Evolutionary conservation across 129 eudicot genomes (phyloP), one percentile per base, ranked within the genome.

Genomic region (Lonicera japonica): DNA sequence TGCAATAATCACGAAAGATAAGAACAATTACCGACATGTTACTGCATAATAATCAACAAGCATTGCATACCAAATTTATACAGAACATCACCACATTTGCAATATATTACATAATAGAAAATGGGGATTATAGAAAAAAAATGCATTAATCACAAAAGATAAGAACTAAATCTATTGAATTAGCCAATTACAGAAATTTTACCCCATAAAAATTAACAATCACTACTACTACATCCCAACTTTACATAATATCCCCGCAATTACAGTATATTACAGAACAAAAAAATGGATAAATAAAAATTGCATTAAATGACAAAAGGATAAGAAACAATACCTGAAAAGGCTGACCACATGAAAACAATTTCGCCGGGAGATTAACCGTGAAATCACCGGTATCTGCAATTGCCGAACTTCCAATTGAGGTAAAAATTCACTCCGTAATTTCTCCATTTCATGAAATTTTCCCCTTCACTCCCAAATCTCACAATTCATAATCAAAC

Each of bases 381-480:
- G 29, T 23, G 56, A 5, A 11, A 62, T 14, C 59, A 56, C 5
- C 11, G 25, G 77, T 45, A 29, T 29, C 36, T 29, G 36, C 2
- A 66, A 62, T 29, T 53, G 63, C 23, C 60, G 54, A 41, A 65
- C 60, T 60, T 53, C 17, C 38, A 67, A 61, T 47, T 68, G 79
- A 53, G 66, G 79, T 53, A 68, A 20, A 50, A 71, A 54, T 58
- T 46, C 66, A 4, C 72, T 68, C 15, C 57, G 63, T 23, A 77
- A 52, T 52, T 61, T 72, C 74, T 77, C 82, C 73, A 77, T 61
- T 40, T 65, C 60, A 29, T 6, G 36, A 29, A 29, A 29, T 29
- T 29, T 29, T 6, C 36, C 36, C 36, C 36, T 29, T 40, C 23
- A 8, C 57, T 53, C 19, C 21, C 52, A 46, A 46, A 11, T 8